These are phyloP conservation scores for Neonectria coccinea DNA, from an alignment of 2,329 filamentous ascomycete genomes.

Conservation along the genomic window DNA sequence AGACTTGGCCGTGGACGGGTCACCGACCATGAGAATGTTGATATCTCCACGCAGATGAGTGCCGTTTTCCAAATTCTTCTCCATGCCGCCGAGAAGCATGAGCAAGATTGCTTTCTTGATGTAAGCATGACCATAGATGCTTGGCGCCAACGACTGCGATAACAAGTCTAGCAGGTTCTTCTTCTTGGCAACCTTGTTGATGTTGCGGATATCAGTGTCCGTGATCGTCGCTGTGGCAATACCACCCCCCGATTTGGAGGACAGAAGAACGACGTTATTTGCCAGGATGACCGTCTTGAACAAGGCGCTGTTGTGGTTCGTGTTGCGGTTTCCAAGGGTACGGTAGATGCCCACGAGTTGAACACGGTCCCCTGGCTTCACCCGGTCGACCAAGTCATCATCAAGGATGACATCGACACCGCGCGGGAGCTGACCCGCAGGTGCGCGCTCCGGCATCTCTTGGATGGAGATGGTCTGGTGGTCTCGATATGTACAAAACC, in stretches of 20 bases:
- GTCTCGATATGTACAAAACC: constrained; percentile 93
- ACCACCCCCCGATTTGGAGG: constrained; percentile 94
- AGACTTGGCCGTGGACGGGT: constrained; percentile 98
- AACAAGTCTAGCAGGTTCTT: constrained; percentile 92
- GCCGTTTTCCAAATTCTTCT: constrained; percentile 98
- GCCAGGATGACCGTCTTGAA: constrained; percentile 95
- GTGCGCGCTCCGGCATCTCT: constrained; percentile 98
- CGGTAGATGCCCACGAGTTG: constrained; percentile 97
- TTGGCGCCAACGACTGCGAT: constrained; percentile 93
- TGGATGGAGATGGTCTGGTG: constrained; percentile 98
- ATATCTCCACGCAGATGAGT: constrained; percentile 98
- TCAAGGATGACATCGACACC: constrained; percentile 97
- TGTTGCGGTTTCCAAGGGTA: constrained; percentile 94
- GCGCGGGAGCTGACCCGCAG: constrained; percentile 92
- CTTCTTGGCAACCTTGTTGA: constrained; percentile 97
- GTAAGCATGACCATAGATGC: constrained; percentile 96
- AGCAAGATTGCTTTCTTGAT: constrained; percentile 98
- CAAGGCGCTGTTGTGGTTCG: constrained; percentile 87
- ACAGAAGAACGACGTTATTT: constrained; percentile 94
- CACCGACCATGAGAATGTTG: constrained; percentile 99
- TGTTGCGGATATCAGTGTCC: constrained; percentile 97
- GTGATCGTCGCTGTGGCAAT: constrained; percentile 93
- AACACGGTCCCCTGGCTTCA: constrained; percentile 95
- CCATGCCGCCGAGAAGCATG: constrained; percentile 94
- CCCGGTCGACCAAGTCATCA: constrained; percentile 93